Evolutionary conservation across 495 filamentous ascomycete genomes (phyloP).

Genomic region (Schizothecium vesticola): DNA sequence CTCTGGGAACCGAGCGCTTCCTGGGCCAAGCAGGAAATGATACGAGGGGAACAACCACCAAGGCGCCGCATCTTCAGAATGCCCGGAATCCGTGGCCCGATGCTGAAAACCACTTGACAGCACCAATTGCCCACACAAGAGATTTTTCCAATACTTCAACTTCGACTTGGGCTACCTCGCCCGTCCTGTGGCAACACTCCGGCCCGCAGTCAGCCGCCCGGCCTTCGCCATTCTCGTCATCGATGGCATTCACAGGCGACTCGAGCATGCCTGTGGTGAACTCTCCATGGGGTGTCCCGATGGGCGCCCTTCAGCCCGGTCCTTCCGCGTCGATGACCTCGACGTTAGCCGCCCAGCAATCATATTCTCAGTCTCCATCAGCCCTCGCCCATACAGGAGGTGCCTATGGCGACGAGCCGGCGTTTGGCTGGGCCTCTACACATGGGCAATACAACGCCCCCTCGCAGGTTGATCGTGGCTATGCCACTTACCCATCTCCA

Average conservation of each 20-base stretch:
- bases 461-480: neutral
- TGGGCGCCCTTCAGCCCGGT: neutral
- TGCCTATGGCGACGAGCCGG: neutral
- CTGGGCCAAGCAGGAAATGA: neutral
- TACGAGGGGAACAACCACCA: neutral
- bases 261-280: conserved; percentile 27
- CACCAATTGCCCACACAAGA: neutral
- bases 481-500: neutral
- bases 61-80: neutral
- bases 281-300: conserved; percentile 26
- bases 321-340: neutral
- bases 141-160: neutral
- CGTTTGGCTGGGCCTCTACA: neutral
- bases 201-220: neutral
- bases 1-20: neutral
- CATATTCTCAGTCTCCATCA: neutral
- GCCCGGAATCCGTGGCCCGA: neutral
- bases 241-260: conserved; percentile 17
- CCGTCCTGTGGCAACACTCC: conserved; percentile 6
- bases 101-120: neutral
- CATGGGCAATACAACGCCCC: neutral
- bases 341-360: neutral
- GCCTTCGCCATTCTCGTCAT: conserved; percentile 20
- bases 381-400: neutral
- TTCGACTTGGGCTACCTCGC: conserved; percentile 8